phyloP scores from a whole-genome alignment of 768 basidiomycete genomes.

The Hypsizygus marmoreus region DNA sequence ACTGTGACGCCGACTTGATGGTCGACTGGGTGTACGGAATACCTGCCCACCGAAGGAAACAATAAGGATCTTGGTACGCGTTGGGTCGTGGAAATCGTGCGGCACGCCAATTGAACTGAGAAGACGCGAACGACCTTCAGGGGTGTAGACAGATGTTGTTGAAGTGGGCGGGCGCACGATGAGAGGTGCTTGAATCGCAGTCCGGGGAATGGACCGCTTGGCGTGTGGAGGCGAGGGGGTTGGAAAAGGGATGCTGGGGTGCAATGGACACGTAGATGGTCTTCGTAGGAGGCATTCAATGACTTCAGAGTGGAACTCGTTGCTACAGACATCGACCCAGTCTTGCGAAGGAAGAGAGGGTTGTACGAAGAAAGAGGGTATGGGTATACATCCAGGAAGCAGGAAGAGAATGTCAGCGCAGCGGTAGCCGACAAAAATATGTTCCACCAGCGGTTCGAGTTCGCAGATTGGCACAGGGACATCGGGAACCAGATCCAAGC shows the following conservation, averaged over 20 bases:
- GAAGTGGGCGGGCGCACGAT: conserved; percentile 61
- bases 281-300: conserved; percentile 39
- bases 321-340: conserved; percentile 59
- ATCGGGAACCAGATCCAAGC: conserved; percentile 46
- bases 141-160: conserved; percentile 47
- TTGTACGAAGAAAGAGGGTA: conserved; percentile 63
- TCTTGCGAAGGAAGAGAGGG: conserved; percentile 59
- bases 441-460: conserved; percentile 62
- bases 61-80: conserved; percentile 60
- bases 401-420: conserved; percentile 71
- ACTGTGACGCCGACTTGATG: conserved; percentile 37
- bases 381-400: conserved; percentile 74
- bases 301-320: conserved; percentile 49
- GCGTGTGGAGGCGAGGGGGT: conserved; percentile 20
- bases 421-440: conserved; percentile 65
- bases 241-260: conserved; percentile 45
- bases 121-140: conserved; percentile 52
- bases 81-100: conserved; percentile 43
- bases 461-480: conserved; percentile 50
- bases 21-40: conserved; percentile 55
- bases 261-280: conserved; percentile 31
- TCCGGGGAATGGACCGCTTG: conserved; percentile 29
- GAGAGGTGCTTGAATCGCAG: conserved; percentile 58
- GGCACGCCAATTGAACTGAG: conserved; percentile 65
- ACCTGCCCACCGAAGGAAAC: conserved; percentile 84